Evolutionary conservation across 2,329 filamentous ascomycete species (phyloP), one percentile per base, ranked within the genome.

Genomic region (Penicillium sp.): DNA sequence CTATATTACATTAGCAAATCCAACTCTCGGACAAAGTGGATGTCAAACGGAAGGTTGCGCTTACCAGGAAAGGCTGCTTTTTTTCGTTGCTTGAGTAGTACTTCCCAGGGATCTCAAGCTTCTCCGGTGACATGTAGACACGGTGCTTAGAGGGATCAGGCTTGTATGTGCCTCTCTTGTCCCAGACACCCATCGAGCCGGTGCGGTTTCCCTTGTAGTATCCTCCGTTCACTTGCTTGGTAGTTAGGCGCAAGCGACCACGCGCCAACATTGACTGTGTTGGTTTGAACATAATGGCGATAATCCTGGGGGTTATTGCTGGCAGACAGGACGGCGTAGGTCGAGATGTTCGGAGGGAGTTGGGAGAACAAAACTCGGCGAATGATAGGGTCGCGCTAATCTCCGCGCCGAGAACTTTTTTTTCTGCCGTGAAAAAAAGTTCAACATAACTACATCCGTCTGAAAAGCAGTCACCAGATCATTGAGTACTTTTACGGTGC

Each of bases 201-300:
- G 91, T 88, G 44, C 92, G 83, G 67, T 89, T 97, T 71, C 94
- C 94, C 82, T 97, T 97, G 85, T 99, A 99, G 84, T 88, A 99
- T 64, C 92, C 93, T 71, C 91, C 90, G 73, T 88, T 89, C 72
- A 93, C 88, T 75, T 94, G 88, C 78, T 99, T 99, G 63, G 93
- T 96, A 11, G 90, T 97, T 68, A 99, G 84, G 69, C 93, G 91
- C 75, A 91, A 83, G 54, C 84, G 38, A 22, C 38, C 38, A 21
- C 38, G 83, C 71, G 85, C 80, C 65, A 83, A 81, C 67, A 96
- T 86, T 32, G 74, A 69, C 50, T 71, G 64, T 38, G 77, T 73
- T 34, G 77, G 74, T 61, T 75, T 77, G 57, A 78, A 73, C 73
- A 76, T 75, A 41, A 56, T 69, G 56, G 45, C 44, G 44, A 39